Conservation (phyloP, 2,329 filamentous ascomycete species). For the Scleromitrula shiraiana region DNA sequence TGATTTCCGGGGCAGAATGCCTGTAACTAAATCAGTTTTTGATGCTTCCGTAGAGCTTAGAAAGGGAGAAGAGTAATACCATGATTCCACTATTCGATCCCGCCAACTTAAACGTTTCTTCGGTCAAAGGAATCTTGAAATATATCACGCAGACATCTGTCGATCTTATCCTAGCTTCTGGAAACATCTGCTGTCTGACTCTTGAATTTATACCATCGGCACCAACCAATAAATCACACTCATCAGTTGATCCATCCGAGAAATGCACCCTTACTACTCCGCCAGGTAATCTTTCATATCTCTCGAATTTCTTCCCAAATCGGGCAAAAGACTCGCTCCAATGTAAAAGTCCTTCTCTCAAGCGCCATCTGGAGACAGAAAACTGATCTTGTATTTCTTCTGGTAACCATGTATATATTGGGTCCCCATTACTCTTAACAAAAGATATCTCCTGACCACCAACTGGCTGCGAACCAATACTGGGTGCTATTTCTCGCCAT, state of each 20-base stretch:
- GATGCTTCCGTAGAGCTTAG: too few species aligned
- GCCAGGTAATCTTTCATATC: slow-evolving; percentile 23
- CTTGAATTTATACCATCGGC: slow-evolving; percentile 48
- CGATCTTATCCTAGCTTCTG: slow-evolving; percentile 14
- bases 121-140: slow-evolving; percentile 25
- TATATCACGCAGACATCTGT: slow-evolving; percentile 23
- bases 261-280: slow-evolving; percentile 34
- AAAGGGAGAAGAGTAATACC: too few species aligned
- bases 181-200: slow-evolving; percentile 33
- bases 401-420: slow-evolving; percentile 21
- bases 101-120: slow-evolving; percentile 16
- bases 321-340: slow-evolving; percentile 16
- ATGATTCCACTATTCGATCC: slow-evolving; percentile 17
- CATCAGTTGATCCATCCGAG: slow-evolving; percentile 34
- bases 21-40: slow-evolving; percentile 10
- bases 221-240: slow-evolving; percentile 45
- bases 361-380: slow-evolving; percentile 22
- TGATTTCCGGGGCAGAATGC: slow-evolving; percentile 21
- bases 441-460: slow-evolving; percentile 22
- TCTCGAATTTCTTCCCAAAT: slow-evolving; percentile 29
- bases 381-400: slow-evolving; percentile 20
- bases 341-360: slow-evolving; percentile 21
- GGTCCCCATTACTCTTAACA: slow-evolving; percentile 19
- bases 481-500: slow-evolving; percentile 15
- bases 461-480: slow-evolving; percentile 19